Percentiles rank a stretch among this genome's conserved stretches.
These are phyloP conservation scores for Exophiala sp. DNA, from an alignment of 2,329 filamentous ascomycete genomes.

Conservation along the genomic window DNA sequence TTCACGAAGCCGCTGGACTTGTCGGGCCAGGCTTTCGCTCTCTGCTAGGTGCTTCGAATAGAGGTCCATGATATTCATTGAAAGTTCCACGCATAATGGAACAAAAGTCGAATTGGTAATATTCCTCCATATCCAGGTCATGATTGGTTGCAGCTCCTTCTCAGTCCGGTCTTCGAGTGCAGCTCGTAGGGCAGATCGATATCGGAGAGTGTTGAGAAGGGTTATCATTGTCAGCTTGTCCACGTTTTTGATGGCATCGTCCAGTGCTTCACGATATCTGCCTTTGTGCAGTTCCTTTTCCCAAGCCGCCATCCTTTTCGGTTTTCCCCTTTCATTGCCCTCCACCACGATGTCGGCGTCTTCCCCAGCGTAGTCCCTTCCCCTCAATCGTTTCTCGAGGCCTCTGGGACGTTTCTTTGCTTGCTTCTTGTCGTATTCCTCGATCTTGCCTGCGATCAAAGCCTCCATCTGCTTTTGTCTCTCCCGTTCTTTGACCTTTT, in stretches of 20 bases:
- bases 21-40: constrained; percentile 64
- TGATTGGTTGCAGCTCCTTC: constrained; percentile 68
- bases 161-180: constrained; percentile 79
- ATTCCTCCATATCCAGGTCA: constrained; percentile 75
- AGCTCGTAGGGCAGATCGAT: constrained; percentile 75
- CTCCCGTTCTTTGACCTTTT: constrained; percentile 69
- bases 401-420: constrained; percentile 56
- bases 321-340: constrained; percentile 58
- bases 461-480: constrained; percentile 80
- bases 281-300: constrained; percentile 74
- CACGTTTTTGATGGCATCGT: constrained; percentile 61
- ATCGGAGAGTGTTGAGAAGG: constrained; percentile 73
- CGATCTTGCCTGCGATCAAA: constrained; percentile 69
- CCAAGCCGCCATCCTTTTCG: constrained; percentile 66
- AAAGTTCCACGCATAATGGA: constrained; percentile 73
- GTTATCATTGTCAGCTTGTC: constrained; percentile 64
- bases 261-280: constrained; percentile 69
- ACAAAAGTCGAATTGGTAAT: constrained; percentile 73
- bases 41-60: constrained; percentile 75
- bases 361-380: constrained; percentile 76
- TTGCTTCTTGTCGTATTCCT: constrained; percentile 66
- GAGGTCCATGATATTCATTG: constrained; percentile 74
- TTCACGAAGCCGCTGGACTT: constrained; percentile 62
- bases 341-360: constrained; percentile 84
- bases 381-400: constrained; percentile 57